Conservation (phyloP, 441 rosid genomes). For the Jatropha podagrica region DNA sequence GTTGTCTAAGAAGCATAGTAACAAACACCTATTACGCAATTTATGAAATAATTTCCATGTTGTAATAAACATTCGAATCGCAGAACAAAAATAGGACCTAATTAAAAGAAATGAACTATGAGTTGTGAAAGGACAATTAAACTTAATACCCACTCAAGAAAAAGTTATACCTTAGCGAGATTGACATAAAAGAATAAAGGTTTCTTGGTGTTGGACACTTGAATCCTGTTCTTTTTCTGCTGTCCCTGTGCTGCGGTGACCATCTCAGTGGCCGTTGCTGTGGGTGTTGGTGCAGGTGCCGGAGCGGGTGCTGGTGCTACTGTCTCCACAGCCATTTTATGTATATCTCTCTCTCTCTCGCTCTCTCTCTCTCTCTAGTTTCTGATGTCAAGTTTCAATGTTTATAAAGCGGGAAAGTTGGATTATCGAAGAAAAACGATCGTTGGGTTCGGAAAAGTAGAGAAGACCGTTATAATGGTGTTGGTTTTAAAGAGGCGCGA, state of each 20-base stretch:
- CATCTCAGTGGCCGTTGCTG: neutral
- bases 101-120: neutral
- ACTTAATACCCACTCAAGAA: neutral
- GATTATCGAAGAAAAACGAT: conserved; percentile 12
- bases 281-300: neutral
- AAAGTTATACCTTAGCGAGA: conserved; percentile 69
- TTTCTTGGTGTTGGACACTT: conserved; percentile 90
- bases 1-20: neutral
- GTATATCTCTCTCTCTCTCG: too few relatives aligned
- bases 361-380: neutral
- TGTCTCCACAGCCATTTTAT: conserved; percentile 32
- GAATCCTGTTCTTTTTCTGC: conserved; percentile 84
- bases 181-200: conserved; percentile 92
- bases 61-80: neutral
- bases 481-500: conserved; percentile 5
- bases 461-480: conserved; percentile 13
- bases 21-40: neutral
- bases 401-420: conserved; percentile 22
- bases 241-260: neutral
- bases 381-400: neutral
- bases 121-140: neutral
- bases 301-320: conserved; percentile 13
- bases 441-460: conserved; percentile 15
- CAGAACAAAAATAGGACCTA: neutral
- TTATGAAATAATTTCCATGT: neutral